Percentiles rank a stretch among this genome's conserved stretches.
Conservation (phyloP, 176 grass and related monocot species). For the Rhipidocladum racemiflorum region DNA sequence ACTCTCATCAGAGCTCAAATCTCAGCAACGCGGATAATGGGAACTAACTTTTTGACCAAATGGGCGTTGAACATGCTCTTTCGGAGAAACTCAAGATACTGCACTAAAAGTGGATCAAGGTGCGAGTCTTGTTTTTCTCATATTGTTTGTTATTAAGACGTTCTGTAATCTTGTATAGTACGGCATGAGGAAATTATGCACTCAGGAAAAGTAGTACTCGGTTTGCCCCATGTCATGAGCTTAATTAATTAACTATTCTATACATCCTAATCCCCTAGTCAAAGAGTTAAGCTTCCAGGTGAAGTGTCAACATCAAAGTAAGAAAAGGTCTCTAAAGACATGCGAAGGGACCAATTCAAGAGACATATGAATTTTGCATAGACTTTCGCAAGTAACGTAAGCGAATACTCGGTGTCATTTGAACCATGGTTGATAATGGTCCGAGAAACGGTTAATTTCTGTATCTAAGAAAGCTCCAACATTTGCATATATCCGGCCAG, state of each 20-base stretch:
- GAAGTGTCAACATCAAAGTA: constrained; percentile 7
- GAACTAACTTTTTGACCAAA: background rate
- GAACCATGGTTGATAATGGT: background rate
- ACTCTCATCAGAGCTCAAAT: background rate
- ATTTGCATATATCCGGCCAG: background rate
- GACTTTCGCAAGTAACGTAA: background rate
- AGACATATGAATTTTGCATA: background rate
- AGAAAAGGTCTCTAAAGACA: background rate
- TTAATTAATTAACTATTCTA: background rate
- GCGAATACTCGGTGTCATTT: background rate
- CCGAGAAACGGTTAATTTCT: background rate
- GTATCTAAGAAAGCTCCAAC: background rate
- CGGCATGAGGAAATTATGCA: background rate
- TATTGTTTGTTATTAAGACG: background rate
- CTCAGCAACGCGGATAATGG: background rate
- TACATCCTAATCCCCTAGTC: background rate
- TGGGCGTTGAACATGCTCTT: background rate
- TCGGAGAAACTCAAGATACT: background rate
- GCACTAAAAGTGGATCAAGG: background rate
- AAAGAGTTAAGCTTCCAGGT: background rate
- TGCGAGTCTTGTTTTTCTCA: background rate
- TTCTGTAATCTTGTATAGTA: background rate
- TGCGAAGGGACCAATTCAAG: background rate
- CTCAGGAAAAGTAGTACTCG: background rate
- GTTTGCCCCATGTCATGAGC: background rate